phyloP scores from a whole-genome alignment of 352 stramenopile genomes.

The Phytophthora meadii region DNA sequence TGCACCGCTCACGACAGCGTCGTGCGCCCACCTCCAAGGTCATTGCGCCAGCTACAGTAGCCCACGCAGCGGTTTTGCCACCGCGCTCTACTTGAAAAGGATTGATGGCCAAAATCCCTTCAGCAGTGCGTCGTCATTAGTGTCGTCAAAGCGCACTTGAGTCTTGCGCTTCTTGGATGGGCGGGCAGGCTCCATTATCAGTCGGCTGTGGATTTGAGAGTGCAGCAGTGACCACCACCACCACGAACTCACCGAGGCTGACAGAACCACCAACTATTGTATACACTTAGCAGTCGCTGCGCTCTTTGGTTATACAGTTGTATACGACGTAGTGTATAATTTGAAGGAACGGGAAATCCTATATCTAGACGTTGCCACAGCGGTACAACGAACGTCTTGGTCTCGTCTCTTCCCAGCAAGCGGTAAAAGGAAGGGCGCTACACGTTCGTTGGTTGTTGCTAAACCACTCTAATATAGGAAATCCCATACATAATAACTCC shows the following conservation, averaged over 20 bases:
- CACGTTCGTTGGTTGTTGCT: slow-evolving; percentile 1
- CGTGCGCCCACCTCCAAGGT: neutral
- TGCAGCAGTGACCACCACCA: too few relatives aligned
- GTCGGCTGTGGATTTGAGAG: neutral
- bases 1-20: neutral
- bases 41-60: neutral
- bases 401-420: neutral
- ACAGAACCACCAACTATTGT: neutral
- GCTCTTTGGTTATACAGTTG: neutral
- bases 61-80: neutral
- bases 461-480: slow-evolving; percentile 12
- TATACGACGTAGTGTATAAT: neutral
- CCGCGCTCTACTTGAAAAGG: neutral
- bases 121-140: neutral
- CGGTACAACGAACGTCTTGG: neutral
- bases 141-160: neutral
- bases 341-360: too few relatives aligned
- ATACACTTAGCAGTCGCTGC: too few relatives aligned
- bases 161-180: slow-evolving; percentile 2
- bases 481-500: too few relatives aligned
- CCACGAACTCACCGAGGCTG: neutral
- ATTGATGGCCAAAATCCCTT: neutral
- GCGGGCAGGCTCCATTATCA: neutral
- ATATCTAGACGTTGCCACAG: neutral
- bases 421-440: neutral